Evolutionary conservation across 805 yeast species (phyloP), one percentile per base, ranked within the genome.

Genomic region (Isabelozyma heimii): DNA sequence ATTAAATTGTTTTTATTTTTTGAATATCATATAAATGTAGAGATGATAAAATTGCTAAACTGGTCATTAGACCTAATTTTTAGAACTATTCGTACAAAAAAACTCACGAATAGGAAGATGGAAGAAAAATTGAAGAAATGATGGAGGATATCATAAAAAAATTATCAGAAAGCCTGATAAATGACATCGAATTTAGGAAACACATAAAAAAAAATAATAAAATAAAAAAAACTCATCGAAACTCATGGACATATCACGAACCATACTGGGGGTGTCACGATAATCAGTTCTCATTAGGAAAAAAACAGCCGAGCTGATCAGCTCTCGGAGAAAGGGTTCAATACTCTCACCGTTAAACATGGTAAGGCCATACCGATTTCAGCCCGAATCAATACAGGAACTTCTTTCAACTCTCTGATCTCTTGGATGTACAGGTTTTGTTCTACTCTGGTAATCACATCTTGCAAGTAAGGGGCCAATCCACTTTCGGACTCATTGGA

Each of bases 331-430:
- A 91, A 92, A 30, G 99, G 99, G 60, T 92, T 92, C 61, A 91
- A 74, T 7, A 92, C 87, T 59, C 97, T 81, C 13, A 94, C 97
- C 3, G 97, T 89, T 58, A 92, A 77, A 66, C 97, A 92, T 14
- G 99, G 99, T 47, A 92, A 75, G 2, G 97, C 92, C 91, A 90
- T 90, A 45, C 97, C 97, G 46, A 91, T 82, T 65, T 91, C 98
- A 0, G 97, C 90, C 59, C 97, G 78, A 54, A 94, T 75, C 52
- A 92, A 73, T 30, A 92, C 83, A 8, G 98, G 98, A 44, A 92
- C 86, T 57, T 83, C 85, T 44, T 79, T 79, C 59, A 91, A 72
- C 59, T 89, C 92, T 52, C 80, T 77, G 45, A 92, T 84, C 60
- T 89, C 96, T 72, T 94, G 98, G 43, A 94, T 80, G 59, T 75